Conservation (phyloP, 495 filamentous ascomycete genomes). For the Xylaria sp. region DNA sequence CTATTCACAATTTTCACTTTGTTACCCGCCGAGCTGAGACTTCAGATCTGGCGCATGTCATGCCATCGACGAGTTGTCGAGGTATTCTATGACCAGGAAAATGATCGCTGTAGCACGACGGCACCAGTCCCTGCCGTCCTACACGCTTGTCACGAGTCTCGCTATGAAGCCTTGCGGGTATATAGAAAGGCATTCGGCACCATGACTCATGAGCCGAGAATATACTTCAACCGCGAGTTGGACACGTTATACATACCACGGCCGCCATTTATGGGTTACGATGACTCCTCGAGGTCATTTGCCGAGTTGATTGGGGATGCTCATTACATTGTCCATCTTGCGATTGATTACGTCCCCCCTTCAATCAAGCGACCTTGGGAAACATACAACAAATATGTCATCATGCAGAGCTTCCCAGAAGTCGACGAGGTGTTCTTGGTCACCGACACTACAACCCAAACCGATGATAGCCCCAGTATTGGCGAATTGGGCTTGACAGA, state of each 20-base stretch:
- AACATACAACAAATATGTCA: conserved; percentile 57
- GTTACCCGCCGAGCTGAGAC: conserved; percentile 57
- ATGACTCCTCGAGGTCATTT: conserved; percentile 52
- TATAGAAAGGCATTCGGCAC: conserved; percentile 54
- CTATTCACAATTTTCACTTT: conserved; percentile 51
- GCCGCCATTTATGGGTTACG: conserved; percentile 54
- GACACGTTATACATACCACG: conserved; percentile 60
- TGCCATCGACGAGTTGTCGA: conserved; percentile 51
- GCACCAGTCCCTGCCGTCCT: conserved; percentile 51
- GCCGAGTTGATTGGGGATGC: conserved; percentile 36
- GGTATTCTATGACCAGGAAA: conserved; percentile 44
- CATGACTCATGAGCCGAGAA: conserved; percentile 35
- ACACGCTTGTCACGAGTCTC: conserved; percentile 52
- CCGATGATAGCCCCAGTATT: background rate
- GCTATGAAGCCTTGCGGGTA: conserved; percentile 48
- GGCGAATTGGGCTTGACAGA: conserved; percentile 25
- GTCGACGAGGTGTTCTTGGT: conserved; percentile 52
- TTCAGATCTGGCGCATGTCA: conserved; percentile 55
- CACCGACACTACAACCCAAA: conserved; percentile 27
- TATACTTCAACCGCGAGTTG: conserved; percentile 53
- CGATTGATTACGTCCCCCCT: conserved; percentile 56
- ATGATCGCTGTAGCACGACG: conserved; percentile 44
- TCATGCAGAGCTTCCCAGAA: conserved; percentile 51
- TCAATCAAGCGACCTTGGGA: conserved; percentile 60
- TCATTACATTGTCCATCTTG: conserved; percentile 45